phyloP scores from a whole-genome alignment of 2,329 filamentous ascomycete genomes.

The Metarhizium humberi region DNA sequence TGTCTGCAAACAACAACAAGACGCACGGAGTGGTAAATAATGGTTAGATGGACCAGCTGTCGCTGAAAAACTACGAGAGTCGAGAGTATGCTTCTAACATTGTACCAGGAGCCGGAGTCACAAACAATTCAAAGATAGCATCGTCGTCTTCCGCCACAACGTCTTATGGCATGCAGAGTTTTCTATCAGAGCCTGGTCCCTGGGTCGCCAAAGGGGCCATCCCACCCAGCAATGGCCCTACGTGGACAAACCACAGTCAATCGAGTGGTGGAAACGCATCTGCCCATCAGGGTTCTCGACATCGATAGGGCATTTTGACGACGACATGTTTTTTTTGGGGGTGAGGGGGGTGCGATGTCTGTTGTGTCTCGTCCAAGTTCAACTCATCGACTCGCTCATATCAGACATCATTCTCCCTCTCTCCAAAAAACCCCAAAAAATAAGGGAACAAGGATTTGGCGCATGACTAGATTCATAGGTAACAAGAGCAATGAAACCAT shows the following conservation, averaged over 20 bases:
- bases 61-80: neutral
- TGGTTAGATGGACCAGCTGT: neutral
- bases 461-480: too few relatives aligned
- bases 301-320: neutral
- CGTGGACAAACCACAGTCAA: neutral
- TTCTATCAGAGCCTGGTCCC: slow-evolving; percentile 1
- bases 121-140: neutral
- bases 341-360: too few relatives aligned
- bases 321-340: neutral
- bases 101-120: neutral
- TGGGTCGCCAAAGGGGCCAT: slow-evolving; percentile 2
- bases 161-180: slow-evolving; percentile 3
- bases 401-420: too few relatives aligned
- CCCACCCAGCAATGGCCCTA: neutral
- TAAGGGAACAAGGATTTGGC: too few relatives aligned
- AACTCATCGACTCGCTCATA: too few relatives aligned
- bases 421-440: too few relatives aligned
- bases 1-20: neutral
- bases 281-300: neutral
- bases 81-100: neutral
- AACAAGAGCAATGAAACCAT: too few relatives aligned
- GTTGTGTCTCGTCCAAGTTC: too few relatives aligned
- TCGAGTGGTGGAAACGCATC: neutral
- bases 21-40: neutral
- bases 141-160: neutral